These are phyloP conservation scores for Leccinum obscurum DNA, from an alignment of 768 basidiomycete genomes.

Conservation along the genomic window DNA sequence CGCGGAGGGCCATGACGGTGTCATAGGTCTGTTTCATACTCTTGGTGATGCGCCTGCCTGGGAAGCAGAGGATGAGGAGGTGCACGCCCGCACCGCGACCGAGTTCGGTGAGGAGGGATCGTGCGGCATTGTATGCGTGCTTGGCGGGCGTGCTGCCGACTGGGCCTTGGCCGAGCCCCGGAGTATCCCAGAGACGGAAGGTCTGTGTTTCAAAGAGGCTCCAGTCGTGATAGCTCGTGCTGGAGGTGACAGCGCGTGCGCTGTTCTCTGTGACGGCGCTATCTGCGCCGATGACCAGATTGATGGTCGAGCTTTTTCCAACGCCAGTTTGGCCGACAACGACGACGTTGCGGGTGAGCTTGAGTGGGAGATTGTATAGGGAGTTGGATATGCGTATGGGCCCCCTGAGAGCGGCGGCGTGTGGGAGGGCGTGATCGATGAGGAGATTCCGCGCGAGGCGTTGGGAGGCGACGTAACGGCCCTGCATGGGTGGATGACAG, in stretches of 20 bases:
- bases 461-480: conserved; percentile 19
- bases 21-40: conserved; percentile 24
- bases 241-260: conserved; percentile 16
- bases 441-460: conserved; percentile 24
- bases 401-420: neutral
- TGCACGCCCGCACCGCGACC: conserved; percentile 16
- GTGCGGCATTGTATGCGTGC: conserved; percentile 20
- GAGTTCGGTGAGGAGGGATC: conserved; percentile 25
- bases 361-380: conserved; percentile 1
- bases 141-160: conserved; percentile 9
- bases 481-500: conserved; percentile 16
- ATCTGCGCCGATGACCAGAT: conserved; percentile 17
- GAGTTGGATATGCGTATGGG: neutral
- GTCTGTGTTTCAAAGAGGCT: conserved; percentile 19
- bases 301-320: conserved; percentile 26
- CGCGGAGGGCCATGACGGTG: conserved; percentile 16
- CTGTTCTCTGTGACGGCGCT: conserved; percentile 19
- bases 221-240: conserved; percentile 28
- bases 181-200: conserved; percentile 29
- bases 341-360: conserved; percentile 33
- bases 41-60: conserved; percentile 21
- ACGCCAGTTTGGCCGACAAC: conserved; percentile 41
- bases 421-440: conserved; percentile 21
- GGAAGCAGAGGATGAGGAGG: conserved; percentile 23
- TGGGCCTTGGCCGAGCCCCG: conserved; percentile 19